Conservation (phyloP, 2,329 filamentous ascomycete genomes). For the Harringtonia aguacate region DNA sequence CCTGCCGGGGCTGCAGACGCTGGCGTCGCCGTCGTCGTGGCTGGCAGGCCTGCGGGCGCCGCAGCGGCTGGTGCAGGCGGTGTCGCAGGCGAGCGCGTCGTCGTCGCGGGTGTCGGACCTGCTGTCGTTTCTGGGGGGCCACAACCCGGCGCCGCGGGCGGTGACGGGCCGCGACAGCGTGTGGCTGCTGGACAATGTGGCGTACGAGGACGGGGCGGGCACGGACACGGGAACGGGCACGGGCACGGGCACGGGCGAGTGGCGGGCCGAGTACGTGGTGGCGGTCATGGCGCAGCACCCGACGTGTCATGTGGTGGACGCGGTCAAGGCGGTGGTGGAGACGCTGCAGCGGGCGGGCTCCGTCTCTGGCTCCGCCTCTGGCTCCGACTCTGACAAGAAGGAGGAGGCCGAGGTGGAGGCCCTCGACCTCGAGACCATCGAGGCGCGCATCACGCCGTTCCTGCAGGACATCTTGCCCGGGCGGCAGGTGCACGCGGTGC, state of each 20-base stretch:
- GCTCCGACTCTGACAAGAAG: conserved; percentile 57
- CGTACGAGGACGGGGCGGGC: conserved; percentile 30
- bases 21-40: background rate
- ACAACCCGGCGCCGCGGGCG: conserved; percentile 47
- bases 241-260: no score
- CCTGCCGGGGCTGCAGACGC: background rate
- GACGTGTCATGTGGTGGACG: conserved; percentile 53
- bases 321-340: no score
- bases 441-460: conserved; percentile 62
- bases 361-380: no score
- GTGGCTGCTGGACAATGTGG: conserved; percentile 87
- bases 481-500: conserved; percentile 53
- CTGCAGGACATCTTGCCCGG: conserved; percentile 65
- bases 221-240: no score
- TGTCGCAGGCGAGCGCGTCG: background rate
- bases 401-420: conserved; percentile 41
- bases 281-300: conserved; percentile 69
- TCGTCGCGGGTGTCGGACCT: background rate
- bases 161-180: conserved; percentile 60
- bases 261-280: conserved; percentile 75
- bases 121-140: conserved; percentile 26
- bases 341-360: no score
- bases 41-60: background rate
- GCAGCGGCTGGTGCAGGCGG: background rate
- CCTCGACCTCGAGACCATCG: conserved; percentile 41